phyloP scores from a whole-genome alignment of 495 filamentous ascomycete species.

The Aspergillus egyptiacus region DNA sequence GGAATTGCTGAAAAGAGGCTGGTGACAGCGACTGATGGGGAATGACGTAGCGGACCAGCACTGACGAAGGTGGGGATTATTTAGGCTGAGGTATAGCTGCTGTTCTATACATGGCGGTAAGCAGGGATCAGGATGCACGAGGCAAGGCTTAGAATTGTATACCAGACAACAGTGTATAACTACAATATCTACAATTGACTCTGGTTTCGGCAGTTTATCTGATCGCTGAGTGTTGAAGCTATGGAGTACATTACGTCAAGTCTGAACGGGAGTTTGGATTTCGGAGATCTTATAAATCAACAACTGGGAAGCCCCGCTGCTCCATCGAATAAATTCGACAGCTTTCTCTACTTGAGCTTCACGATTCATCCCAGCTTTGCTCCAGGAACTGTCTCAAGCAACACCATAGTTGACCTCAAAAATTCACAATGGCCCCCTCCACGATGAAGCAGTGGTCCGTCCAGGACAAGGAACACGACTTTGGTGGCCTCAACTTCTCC shows the following conservation, averaged over 20 bases:
- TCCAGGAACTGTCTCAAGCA: no score
- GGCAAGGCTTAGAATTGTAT: no score
- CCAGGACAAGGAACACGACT: constrained; percentile 46
- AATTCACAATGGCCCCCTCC: constrained; percentile 38
- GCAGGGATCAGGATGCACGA: not conserved
- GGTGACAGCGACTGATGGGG: not conserved
- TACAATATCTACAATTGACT: not conserved
- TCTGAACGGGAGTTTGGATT: no score
- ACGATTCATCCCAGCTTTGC: not conserved
- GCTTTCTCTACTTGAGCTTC: not conserved
- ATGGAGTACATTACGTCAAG: no score
- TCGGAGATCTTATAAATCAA: not conserved
- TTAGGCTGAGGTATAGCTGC: not conserved
- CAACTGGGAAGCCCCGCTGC: not conserved
- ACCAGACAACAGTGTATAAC: not conserved
- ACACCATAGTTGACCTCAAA: not conserved
- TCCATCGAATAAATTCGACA: not conserved
- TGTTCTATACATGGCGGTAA: no score
- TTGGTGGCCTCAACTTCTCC: constrained; percentile 54
- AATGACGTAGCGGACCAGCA: not conserved
- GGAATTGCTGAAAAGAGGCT: no score
- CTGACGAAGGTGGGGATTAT: not conserved
- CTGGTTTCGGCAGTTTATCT: no score
- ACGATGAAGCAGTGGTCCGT: constrained; percentile 64
- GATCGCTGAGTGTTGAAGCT: no score